Evolutionary conservation across 2,329 filamentous ascomycete genomes (phyloP).

Genomic region (Alternaria sp.): DNA sequence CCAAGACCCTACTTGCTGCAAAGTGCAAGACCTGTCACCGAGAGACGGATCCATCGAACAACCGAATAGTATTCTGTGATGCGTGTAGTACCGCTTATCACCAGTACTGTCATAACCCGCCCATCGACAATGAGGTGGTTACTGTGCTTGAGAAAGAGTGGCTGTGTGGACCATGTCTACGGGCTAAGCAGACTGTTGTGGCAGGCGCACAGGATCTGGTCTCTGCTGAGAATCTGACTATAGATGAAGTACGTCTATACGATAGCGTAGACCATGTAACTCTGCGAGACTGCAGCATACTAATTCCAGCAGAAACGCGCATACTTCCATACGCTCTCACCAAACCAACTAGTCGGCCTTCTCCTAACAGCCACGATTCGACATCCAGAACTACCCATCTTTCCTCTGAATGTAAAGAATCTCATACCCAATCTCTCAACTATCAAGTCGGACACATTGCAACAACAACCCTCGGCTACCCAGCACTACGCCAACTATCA

Average conservation of each 20-base stretch:
- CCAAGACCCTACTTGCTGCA: conserved; percentile 59
- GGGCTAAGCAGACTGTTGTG: conserved; percentile 42
- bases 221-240: conserved; percentile 51
- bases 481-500: conserved; percentile 23
- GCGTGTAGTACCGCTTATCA: conserved; percentile 82
- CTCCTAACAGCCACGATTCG: conserved; percentile 68
- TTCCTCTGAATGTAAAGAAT: conserved; percentile 54
- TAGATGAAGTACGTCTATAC: conserved; percentile 52
- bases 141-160: conserved; percentile 72
- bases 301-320: conserved; percentile 62
- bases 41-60: conserved; percentile 74
- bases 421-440: conserved; percentile 33
- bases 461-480: conserved; percentile 8
- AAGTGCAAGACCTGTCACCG: conserved; percentile 77
- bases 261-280: not conserved
- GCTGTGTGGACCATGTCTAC: conserved; percentile 71
- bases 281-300: not conserved
- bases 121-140: conserved; percentile 74
- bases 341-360: conserved; percentile 69
- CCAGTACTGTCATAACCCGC: conserved; percentile 80
- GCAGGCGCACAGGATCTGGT: conserved; percentile 51
- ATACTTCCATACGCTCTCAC: conserved; percentile 69
- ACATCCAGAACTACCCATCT: conserved; percentile 72
- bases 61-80: conserved; percentile 87
- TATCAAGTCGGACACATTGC: conserved; percentile 19